Base-by-base conservation (phyloP, 2,329 filamentous ascomycete genomes). In the Ceratocystis harringtonii region DNA sequence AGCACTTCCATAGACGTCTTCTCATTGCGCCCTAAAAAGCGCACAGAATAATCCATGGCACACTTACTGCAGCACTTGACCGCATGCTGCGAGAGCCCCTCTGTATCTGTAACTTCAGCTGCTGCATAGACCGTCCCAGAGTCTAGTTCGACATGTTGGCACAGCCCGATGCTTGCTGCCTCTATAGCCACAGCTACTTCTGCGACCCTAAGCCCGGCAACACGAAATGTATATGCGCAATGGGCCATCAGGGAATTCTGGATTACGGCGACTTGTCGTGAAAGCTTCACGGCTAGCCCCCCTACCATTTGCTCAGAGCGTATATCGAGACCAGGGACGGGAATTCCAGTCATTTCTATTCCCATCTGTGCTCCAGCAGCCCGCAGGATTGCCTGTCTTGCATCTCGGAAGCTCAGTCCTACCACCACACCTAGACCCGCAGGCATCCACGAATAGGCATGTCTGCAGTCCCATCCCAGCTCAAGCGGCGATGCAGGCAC, bases 351-450 rank as follows among this genome's bases (percentile, higher is more conserved):
- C 48, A 5, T 48, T 48, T 5, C n/a, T 22, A 3, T 5, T 28
- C 8, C 25, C 19, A 2, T 7, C 19, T 25, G 50, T 55, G 22
- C 28, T 15, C 52, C 10, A n/a, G 36, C 15, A 15, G 48, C 48
- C 7, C 36, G 44, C 45, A 55, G 28, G 28, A 61, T 62, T 1
- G 61, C 63, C 48, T 52, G 43, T 15, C 66, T 50, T 8, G 63
- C 66, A 28, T 67, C 66, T 7, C 58, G 63, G 63, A 67, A 67
- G 10, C 57, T 62, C 10, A 67, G 12, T 0, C 66, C 66, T 15
- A 61, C 15, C 15, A n/a, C 48, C 3, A 30, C 52, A 1, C 58
- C 63, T 12, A 28, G 12, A 5, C 55, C 55, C 15, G 61, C 62
- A 4, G 66, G 66, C 41, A 44, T 44, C 66, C 66, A 67, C 25